phyloP scores from a whole-genome alignment of 805 yeast genomes.

The Priceomyces carsonii region DNA sequence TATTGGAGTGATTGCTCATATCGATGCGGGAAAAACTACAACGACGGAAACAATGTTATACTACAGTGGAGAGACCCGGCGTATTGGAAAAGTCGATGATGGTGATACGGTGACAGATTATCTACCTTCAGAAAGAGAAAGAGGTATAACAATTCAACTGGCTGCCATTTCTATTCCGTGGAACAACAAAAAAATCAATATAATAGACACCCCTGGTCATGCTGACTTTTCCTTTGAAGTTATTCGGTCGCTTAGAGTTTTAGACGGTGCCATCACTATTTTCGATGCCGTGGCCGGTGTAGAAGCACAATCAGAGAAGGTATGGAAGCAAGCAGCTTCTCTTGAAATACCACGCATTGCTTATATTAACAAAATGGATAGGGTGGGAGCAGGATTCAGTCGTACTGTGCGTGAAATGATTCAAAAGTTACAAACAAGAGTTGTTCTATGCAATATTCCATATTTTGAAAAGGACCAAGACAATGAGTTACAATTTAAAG shows the following conservation, averaged over 20 bases:
- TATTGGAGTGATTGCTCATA: slow-evolving; percentile 97
- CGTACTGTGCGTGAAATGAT: slow-evolving; percentile 86
- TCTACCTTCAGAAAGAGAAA: slow-evolving; percentile 80
- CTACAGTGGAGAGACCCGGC: slow-evolving; percentile 74
- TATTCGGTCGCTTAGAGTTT: slow-evolving; percentile 79
- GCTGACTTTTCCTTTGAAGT: slow-evolving; percentile 98
- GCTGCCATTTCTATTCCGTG: slow-evolving; percentile 94
- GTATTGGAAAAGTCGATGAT: slow-evolving; percentile 92
- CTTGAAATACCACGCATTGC: slow-evolving; percentile 72
- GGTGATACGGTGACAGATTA: slow-evolving; percentile 97
- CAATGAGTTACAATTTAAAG: slow-evolving; percentile 52
- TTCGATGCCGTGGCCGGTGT: slow-evolving; percentile 97
- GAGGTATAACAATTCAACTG: slow-evolving; percentile 95
- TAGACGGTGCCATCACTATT: slow-evolving; percentile 93
- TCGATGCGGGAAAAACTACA: slow-evolving; percentile 98
- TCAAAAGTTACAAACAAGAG: slow-evolving; percentile 69
- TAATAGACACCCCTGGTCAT: slow-evolving; percentile 98
- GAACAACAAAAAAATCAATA: slow-evolving; percentile 73
- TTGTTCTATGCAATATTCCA: slow-evolving; percentile 77
- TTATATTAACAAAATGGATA: slow-evolving; percentile 92
- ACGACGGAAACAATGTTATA: slow-evolving; percentile 96
- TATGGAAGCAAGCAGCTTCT: slow-evolving; percentile 83
- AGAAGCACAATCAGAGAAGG: slow-evolving; percentile 96
- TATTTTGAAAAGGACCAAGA: slow-evolving; percentile 43
- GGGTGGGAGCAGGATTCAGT: slow-evolving; percentile 93